phyloP scores from a whole-genome alignment of 2,329 filamentous ascomycete genomes.

The Calycina marina region DNA sequence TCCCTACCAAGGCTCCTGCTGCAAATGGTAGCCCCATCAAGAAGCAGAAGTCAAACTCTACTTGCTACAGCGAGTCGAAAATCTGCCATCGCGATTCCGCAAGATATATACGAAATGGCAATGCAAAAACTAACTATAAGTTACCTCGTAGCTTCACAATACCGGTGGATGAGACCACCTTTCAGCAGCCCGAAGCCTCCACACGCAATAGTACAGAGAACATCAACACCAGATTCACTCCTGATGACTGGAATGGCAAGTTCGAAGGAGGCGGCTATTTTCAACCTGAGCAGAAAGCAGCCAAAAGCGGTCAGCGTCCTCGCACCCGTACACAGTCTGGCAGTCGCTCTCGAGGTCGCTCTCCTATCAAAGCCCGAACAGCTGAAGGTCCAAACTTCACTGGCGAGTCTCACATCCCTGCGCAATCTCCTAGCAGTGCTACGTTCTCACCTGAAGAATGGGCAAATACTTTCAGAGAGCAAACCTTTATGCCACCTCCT shows the following conservation, averaged over 20 bases:
- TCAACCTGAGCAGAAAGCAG: constrained; percentile 12
- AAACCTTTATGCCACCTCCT: constrained; percentile 20
- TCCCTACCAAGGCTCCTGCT: not conserved
- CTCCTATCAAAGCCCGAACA: constrained; percentile 18
- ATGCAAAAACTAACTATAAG: constrained; percentile 16
- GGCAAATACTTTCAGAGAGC: constrained; percentile 19
- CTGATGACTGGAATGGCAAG: constrained; percentile 29
- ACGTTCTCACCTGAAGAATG: constrained; percentile 21
- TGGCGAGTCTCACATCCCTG: constrained; percentile 4
- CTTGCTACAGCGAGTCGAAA: not conserved
- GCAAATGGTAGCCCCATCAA: not conserved
- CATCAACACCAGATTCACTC: constrained; percentile 46
- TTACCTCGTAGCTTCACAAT: constrained; percentile 46
- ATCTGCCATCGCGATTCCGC: not conserved
- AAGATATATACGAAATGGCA: constrained; percentile 23
- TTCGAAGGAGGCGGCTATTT: constrained; percentile 22
- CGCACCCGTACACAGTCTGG: constrained; percentile 16
- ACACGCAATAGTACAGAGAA: constrained; percentile 39
- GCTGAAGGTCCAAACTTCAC: constrained; percentile 5
- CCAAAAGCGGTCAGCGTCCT: constrained; percentile 3
- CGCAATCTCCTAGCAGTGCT: constrained; percentile 18
- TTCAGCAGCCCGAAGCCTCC: constrained; percentile 25
- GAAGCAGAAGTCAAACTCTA: not conserved
- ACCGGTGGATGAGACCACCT: constrained; percentile 29
- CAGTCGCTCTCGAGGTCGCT: constrained; percentile 17